Percentiles rank a stretch among this genome's conserved stretches.
Conservation (phyloP, 257 asterid species). For the Solanum pennellii region DNA sequence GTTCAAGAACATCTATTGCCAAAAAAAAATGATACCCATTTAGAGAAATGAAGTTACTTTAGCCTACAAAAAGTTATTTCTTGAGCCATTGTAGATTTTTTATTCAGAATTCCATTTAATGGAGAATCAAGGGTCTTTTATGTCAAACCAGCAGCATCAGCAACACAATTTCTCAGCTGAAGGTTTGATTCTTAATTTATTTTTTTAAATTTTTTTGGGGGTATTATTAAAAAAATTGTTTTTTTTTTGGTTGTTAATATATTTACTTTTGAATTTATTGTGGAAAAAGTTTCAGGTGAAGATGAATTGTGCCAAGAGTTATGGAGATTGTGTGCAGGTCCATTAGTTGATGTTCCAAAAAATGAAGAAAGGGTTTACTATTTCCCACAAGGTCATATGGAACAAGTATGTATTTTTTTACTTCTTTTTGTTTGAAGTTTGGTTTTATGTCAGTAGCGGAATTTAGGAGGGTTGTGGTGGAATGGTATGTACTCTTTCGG, state of each 20-base stretch:
- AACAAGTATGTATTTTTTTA: slow-evolving; percentile 50
- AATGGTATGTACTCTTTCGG: not conserved
- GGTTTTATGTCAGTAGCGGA: not conserved
- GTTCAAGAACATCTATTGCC: not conserved
- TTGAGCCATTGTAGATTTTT: not conserved
- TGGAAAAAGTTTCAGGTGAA: slow-evolving; percentile 12
- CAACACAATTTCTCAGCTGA: slow-evolving; percentile 9
- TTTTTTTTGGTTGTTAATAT: not conserved
- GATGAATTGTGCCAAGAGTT: slow-evolving; percentile 55
- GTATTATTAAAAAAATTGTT: not conserved
- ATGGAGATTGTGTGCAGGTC: slow-evolving; percentile 98
- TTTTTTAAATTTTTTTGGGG: not conserved
- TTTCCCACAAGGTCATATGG: slow-evolving; percentile 98
- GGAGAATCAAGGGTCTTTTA: slow-evolving; percentile 15
- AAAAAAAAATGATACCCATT: not conserved
- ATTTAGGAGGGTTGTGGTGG: not conserved
- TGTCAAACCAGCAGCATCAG: slow-evolving; percentile 4
- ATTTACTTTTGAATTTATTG: not conserved
- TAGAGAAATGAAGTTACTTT: not conserved
- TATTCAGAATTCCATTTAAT: not conserved
- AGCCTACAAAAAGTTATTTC: not conserved
- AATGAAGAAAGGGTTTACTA: slow-evolving; percentile 65
- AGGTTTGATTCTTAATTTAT: slow-evolving; percentile 4
- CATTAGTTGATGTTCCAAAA: slow-evolving; percentile 82
- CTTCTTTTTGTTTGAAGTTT: not conserved